Conservation (phyloP, 139 green algal species). For the Klebsormidium nitens region DNA sequence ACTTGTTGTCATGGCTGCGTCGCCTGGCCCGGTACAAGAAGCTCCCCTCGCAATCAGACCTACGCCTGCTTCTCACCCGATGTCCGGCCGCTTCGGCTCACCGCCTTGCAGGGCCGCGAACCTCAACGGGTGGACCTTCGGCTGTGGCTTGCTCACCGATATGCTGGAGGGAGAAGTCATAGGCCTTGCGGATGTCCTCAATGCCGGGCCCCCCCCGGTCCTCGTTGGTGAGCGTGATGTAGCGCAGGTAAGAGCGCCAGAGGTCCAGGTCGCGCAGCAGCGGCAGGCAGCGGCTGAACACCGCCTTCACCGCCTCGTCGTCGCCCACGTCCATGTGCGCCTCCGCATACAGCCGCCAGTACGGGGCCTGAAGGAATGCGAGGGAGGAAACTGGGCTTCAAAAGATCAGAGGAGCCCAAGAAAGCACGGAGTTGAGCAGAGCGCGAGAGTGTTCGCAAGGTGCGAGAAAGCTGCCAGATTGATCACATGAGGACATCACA, state of each 20-base stretch:
- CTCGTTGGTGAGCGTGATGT: conserved; percentile 69
- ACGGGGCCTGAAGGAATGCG: conserved; percentile 1
- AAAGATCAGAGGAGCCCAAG: conserved; percentile 3
- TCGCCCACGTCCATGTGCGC: conserved; percentile 46
- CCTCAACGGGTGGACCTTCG: conserved; percentile 46
- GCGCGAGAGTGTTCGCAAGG: too few species aligned
- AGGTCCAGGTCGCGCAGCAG: conserved; percentile 65
- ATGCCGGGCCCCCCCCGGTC: conserved; percentile 48
- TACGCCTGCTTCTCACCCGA: too few species aligned
- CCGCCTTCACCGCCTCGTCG: conserved; percentile 46
- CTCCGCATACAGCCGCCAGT: conserved; percentile 62
- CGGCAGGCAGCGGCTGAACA: conserved; percentile 81
- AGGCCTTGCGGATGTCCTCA: conserved; percentile 64
- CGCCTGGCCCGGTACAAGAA: too few species aligned
- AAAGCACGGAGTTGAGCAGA: conserved; percentile 8
- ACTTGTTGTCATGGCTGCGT: too few species aligned
- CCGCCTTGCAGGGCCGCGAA: too few species aligned
- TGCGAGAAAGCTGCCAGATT: background rate
- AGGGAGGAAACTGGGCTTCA: conserved; percentile 3
- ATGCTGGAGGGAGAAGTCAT: conserved; percentile 79
- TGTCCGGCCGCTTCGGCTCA: too few species aligned
- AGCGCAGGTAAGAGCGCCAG: conserved; percentile 70
- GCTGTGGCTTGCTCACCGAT: conserved; percentile 73
- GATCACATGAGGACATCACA: background rate
- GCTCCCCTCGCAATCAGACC: too few species aligned